Evolutionary conservation across 2,329 filamentous ascomycete genomes (phyloP), one percentile per base, ranked within the genome.

Genomic region (Zasmidium cellare): DNA sequence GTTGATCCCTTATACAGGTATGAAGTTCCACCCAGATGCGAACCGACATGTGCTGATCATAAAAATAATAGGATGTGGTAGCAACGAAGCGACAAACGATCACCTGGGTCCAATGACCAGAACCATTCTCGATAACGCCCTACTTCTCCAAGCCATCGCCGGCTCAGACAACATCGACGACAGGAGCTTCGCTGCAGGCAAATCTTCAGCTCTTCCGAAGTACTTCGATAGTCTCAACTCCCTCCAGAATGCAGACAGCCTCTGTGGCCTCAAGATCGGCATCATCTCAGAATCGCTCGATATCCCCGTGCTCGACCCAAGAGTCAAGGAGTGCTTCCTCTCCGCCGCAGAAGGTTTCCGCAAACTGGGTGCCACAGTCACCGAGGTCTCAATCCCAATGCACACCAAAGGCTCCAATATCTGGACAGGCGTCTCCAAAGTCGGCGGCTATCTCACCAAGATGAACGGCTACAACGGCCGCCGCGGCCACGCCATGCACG

Each of bases 161-260:
- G 81, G 81, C 1, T 75, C 74, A 35, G 80, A 83, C 65, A 77
- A 77, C 20, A 72, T 82, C 19, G 81, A 83, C 62, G 62, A 65
- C 31, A 48, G 67, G 18, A 60, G 58, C 9, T 73, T 75, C 35
- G 72, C 69, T 24, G 72, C 73, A 16, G 72, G 72, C 2, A 41
- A 50, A 7, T 70, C 71, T 3, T 52, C 49, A 3, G 53, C 61
- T 0, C 44, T 72, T 1, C 71, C 74, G 3, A 31, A 56, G 1
- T 76, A 75, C 59, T 61, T 59, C 41, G 61, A 61, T 0, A 61
- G 55, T 9, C 62, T 74, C 16, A 49, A 47, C 14, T 35, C 46
- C 0, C 55, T 66, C 0, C 25, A 57, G 0, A 45, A 48, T 0
- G 60, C 68, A 0, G 64, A 63, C 19, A 63, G 67, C 9, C 67